These are phyloP conservation scores for Austroboletus novae-zelandiae DNA, from an alignment of 1,284 basidiomycete genomes.

Conservation along the genomic window DNA sequence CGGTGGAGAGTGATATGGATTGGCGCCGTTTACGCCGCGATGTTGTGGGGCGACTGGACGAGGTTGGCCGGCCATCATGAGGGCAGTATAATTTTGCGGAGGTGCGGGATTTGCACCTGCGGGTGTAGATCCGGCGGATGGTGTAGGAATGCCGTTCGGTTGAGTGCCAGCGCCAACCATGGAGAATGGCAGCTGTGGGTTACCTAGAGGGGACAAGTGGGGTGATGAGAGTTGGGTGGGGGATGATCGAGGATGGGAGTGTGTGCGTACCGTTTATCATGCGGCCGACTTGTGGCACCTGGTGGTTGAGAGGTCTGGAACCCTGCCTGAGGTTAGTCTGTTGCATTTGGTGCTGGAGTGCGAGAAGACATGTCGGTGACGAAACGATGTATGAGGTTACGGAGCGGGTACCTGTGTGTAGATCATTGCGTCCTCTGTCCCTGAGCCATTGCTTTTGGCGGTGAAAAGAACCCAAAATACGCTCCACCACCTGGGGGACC, in stretches of 20 bases:
- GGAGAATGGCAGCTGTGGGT: constrained; percentile 32
- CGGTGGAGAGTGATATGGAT: constrained; percentile 43
- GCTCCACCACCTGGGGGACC: constrained; percentile 70
- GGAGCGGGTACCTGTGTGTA: constrained; percentile 60
- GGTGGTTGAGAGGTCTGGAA: constrained; percentile 30
- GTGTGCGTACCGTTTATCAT: constrained; percentile 35
- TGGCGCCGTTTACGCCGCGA: constrained; percentile 38
- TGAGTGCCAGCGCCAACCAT: constrained; percentile 31
- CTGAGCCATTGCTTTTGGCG: constrained; percentile 64
- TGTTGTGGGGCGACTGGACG: constrained; percentile 34
- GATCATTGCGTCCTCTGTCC: constrained; percentile 64
- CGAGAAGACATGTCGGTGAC: constrained; percentile 8
- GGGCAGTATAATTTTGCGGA: constrained; percentile 22
- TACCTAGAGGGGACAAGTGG: constrained; percentile 23
- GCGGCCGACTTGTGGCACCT: constrained; percentile 23
- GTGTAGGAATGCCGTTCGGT: constrained; percentile 44
- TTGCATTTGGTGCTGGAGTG: constrained; percentile 39
- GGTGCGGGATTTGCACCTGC: constrained; percentile 23
- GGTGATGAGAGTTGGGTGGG: constrained; percentile 29
- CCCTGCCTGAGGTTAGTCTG: constrained; percentile 32
- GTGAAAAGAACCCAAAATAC: constrained; percentile 83
- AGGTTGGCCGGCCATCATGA: constrained; percentile 29
- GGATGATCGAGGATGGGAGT: constrained; percentile 11
- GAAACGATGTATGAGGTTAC: constrained; percentile 6
- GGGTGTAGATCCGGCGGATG: constrained; percentile 29